Base-by-base conservation (phyloP, 768 basidiomycete species). In the Lactifluus echinatus region DNA sequence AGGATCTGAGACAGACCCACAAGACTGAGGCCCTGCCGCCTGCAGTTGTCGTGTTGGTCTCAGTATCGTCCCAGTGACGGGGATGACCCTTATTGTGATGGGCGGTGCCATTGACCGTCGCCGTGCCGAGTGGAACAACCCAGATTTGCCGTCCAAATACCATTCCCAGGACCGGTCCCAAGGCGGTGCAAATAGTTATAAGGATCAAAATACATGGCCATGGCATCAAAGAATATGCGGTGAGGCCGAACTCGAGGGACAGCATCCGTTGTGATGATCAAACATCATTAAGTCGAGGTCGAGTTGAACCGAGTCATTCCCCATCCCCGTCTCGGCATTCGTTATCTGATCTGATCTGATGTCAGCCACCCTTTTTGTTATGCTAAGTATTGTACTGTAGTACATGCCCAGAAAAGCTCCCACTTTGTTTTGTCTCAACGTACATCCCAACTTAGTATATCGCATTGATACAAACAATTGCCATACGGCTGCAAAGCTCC, bases 401-500 rank as follows among this genome's bases (percentile, higher is more conserved):
- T 46, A 7, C 51, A 48, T 56, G 40, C 23, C 17, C 40, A 15
- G 33, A 34, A 34, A 14, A 17, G 45, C 43, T 44, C 53, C 26
- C 28, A 29, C 34, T 34, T 36, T 44, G 43, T 53, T 53, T 19
- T 26, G 17, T 46, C 34, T 26, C 43, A 24, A 40, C 50, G 36
- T 45, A 58, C 51, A 53, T 52, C 49, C 31, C 31, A 31, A 31
- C 4, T 31, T 10, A 31, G 40, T 57, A 52, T 34, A 48, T 58
- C 51, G 17, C 57, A 10, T 37, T 44, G 40, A 50, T 44, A 46
- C 28, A 28, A 33, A 42, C 14, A 12, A 44, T 28, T 4, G 42
- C 17, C 23, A 8, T 50, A 19, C 24, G 40, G 36, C 24, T 19
- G 19, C 40, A 50, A 34, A 42, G 21, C 8, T 56, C 24, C 43